A percentile compares a stretch with the other conserved stretches of the same genome.
Evolutionary conservation across 78 protist genomes (phyloP).

Genomic region (Monosiga brevicollis): DNA sequence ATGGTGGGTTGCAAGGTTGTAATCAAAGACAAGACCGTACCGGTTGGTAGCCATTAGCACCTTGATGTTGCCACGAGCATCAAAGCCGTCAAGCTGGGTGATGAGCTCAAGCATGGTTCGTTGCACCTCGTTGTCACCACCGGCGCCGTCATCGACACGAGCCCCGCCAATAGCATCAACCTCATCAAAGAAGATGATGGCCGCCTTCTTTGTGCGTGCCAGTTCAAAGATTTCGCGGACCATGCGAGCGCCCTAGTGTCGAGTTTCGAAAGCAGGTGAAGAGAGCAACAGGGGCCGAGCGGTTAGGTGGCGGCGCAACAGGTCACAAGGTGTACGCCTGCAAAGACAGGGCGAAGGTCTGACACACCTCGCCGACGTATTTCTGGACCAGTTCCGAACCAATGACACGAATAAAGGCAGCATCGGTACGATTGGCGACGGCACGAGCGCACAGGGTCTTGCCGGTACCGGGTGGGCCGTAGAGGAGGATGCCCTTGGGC

Average conservation of each 20-base stretch:
- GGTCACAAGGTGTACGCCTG: no score
- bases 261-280: no score
- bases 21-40: no score
- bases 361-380: constrained; percentile 66
- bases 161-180: constrained; percentile 98
- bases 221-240: constrained; percentile 97
- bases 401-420: constrained; percentile 97
- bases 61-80: constrained; percentile 97
- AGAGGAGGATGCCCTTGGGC: constrained; percentile 96
- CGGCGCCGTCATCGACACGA: constrained; percentile 92
- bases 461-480: constrained; percentile 99
- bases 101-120: constrained; percentile 99
- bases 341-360: neutral
- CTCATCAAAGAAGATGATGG: constrained; percentile 97
- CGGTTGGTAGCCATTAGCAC: constrained; percentile 98
- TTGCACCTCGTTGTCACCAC: constrained; percentile 98
- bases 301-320: no score
- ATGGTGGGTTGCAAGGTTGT: no score
- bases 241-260: constrained; percentile 99
- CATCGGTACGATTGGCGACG: constrained; percentile 99
- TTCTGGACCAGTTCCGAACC: constrained; percentile 98
- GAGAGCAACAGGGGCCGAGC: no score
- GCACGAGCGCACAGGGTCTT: constrained; percentile 99
- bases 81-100: constrained; percentile 99
- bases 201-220: constrained; percentile 95